Evolutionary conservation across 306 rosid genomes (phyloP), one percentile per base, ranked within the genome.

Genomic region (Benincasa hispida): DNA sequence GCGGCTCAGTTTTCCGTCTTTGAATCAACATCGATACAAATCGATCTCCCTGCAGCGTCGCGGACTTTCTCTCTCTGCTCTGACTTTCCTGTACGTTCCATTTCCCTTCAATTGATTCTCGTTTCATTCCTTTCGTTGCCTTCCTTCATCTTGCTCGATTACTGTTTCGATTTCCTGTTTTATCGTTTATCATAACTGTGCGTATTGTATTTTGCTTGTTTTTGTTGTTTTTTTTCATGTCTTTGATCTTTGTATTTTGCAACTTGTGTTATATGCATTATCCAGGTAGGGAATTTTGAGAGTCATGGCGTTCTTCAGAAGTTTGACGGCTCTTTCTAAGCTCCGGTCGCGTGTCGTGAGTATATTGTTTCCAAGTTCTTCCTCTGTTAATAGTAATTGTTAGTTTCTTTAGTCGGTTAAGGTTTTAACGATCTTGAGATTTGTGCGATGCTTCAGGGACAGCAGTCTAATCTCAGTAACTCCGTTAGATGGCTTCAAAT

Each of bases 401-500:
- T 42, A 12, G 47, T 51, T 24, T 24, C 13, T 75, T 75, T 18
- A 37, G 9, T 41, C 1, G 13, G 56, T 25, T 22, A 17, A 47
- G 59, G 18, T 48, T 69, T 70, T 70, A n/a, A 72, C 28, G 61
- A 51, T 72, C 76, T 50, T 61, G 45, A 10, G 10, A 47, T 51
- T 18, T 72, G 10, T 30, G 17, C 25, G 34, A 32, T 61, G 76
- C 54, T 85, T 77, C 91, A 94, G 98, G 89, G 91, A 42, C 96
- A 92, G 70, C 93, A 89, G 83, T 69, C 96, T 39, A 87, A 77
- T 86, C 79, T 95, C 37, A 83, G 87, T 17, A 84, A 86, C 77
- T 89, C 96, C 30, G 93, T 92, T 70, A 86, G 99, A 92, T 90
- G 90, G 93, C 84, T 95, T 59, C 99, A 95, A 80, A 83, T 85